Evolutionary conservation across 768 basidiomycete species (phyloP).

Genomic region (Agrocybe pediades): DNA sequence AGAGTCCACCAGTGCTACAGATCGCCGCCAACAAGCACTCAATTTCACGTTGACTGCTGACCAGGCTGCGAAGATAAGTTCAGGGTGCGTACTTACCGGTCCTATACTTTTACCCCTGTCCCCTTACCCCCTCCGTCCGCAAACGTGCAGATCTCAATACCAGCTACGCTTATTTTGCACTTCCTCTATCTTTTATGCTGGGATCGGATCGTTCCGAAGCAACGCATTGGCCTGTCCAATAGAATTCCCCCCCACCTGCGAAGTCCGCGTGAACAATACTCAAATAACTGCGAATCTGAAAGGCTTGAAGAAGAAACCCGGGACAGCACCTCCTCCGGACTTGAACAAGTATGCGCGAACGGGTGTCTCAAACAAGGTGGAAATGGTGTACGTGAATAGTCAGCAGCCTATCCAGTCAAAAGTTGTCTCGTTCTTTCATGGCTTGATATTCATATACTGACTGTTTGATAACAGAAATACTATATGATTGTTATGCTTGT

Average conservation of each 20-base stretch:
- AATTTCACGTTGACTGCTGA: slow-evolving; percentile 68
- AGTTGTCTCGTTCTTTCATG: slow-evolving; percentile 38
- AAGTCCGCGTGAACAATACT: slow-evolving; percentile 81
- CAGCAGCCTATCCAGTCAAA: slow-evolving; percentile 75
- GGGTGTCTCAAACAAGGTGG: slow-evolving; percentile 62
- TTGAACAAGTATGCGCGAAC: slow-evolving; percentile 43
- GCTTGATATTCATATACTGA: slow-evolving; percentile 3
- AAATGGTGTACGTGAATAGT: slow-evolving; percentile 91
- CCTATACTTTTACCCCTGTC: slow-evolving; percentile 6
- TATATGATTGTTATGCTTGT: slow-evolving; percentile 86
- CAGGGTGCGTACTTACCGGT: slow-evolving; percentile 45
- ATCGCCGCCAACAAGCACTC: slow-evolving; percentile 67
- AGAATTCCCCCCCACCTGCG: slow-evolving; percentile 90
- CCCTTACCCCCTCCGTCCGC: slow-evolving; percentile 2
- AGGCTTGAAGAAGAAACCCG: slow-evolving; percentile 93
- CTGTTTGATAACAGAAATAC: slow-evolving; percentile 63
- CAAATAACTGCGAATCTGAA: slow-evolving; percentile 77
- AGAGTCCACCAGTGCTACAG: slow-evolving; percentile 81
- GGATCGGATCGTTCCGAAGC: slow-evolving; percentile 53
- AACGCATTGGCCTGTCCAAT: slow-evolving; percentile 64
- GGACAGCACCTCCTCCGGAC: slow-evolving; percentile 91
- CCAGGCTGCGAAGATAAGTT: slow-evolving; percentile 60
- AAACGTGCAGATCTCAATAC: slow-evolving; percentile 56
- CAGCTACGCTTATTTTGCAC: slow-evolving; percentile 91
- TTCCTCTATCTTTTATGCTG: slow-evolving; percentile 71